Evolutionary conservation across 31 red algal genomes (phyloP), one percentile per base, ranked within the genome.

Genomic region (Asparagopsis taxiformis): DNA sequence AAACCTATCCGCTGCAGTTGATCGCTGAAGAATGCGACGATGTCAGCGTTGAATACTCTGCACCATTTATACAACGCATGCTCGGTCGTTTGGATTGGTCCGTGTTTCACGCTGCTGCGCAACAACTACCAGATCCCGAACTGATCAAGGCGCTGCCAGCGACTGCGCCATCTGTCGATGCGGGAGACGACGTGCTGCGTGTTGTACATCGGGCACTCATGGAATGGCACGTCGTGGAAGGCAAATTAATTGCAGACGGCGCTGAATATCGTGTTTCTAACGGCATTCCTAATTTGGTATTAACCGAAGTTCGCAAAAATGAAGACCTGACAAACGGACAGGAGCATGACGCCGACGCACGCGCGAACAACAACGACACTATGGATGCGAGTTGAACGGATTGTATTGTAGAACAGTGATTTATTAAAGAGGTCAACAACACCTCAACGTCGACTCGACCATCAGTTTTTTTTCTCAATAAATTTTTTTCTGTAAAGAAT

Each of bases 211-310:
- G 70, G 4, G 68, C 68, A 5, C 38, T 85, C 31, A 31, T 85
- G 61, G 62, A 85, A 24, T 85, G 80, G 80, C 80, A 85, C 31
- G 80, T 85, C 3, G 80, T 85, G 16, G 80, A 85, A 13, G 80
- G 80, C 5, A 34, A 49, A 23, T 43, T 85, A 3, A 31, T 20
- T 1, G 69, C 46, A 1, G 51, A 43, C 17, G 67, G 41, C 55
- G 32, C 21, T 11, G 20, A 25, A 6, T 85, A 85, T 52, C 22
- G 11, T 25, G 69, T 85, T 1, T 36, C 3, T 28, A 65, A 75
- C 33, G 80, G 80, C 3, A 62, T 85, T 1, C 80, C 80, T 2
- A 85, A 85, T 56, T 35, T 85, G 57, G 70, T 85, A 0, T 58
- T 68, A 28, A 85, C 78, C 11, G 78, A 82, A 43, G 66, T 82